Conservation (phyloP, 371 early-diverging fungal species). For the Circinella minor region DNA sequence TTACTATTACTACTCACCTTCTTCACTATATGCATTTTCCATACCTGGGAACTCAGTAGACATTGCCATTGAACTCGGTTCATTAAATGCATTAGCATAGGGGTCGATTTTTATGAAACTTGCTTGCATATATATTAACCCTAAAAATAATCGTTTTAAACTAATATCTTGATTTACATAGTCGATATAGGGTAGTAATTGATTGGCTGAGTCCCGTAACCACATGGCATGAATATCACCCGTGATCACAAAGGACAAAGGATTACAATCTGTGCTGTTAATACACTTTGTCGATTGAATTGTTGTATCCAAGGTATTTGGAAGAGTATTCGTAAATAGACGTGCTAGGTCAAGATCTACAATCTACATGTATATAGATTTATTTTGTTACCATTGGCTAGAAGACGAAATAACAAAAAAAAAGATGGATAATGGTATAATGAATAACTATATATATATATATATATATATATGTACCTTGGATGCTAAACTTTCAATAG, state of each 20-base stretch:
- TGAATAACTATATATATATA: background rate
- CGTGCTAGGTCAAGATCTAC: conserved; percentile 52
- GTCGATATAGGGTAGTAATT: conserved; percentile 60
- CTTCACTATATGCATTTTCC: background rate
- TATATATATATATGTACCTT: conserved; percentile 24
- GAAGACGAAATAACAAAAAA: background rate
- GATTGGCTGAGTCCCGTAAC: conserved; percentile 73
- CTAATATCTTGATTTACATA: conserved; percentile 42
- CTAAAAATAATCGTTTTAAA: conserved; percentile 51
- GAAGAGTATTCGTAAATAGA: conserved; percentile 57
- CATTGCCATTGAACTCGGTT: conserved; percentile 26
- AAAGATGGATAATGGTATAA: background rate
- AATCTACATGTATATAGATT: conserved; percentile 25
- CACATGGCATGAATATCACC: conserved; percentile 76
- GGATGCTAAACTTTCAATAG: conserved; percentile 42
- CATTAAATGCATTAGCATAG: conserved; percentile 56
- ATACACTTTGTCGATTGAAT: conserved; percentile 39
- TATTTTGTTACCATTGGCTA: background rate
- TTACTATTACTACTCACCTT: background rate
- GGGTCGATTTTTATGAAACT: conserved; percentile 54
- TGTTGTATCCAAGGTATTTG: conserved; percentile 70
- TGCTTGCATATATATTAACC: conserved; percentile 60
- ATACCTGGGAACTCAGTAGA: background rate
- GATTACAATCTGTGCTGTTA: conserved; percentile 26
- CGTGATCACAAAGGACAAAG: conserved; percentile 64